Evolutionary conservation across 2,329 filamentous ascomycete species (phyloP).

Genomic region (Exophiala sp.): DNA sequence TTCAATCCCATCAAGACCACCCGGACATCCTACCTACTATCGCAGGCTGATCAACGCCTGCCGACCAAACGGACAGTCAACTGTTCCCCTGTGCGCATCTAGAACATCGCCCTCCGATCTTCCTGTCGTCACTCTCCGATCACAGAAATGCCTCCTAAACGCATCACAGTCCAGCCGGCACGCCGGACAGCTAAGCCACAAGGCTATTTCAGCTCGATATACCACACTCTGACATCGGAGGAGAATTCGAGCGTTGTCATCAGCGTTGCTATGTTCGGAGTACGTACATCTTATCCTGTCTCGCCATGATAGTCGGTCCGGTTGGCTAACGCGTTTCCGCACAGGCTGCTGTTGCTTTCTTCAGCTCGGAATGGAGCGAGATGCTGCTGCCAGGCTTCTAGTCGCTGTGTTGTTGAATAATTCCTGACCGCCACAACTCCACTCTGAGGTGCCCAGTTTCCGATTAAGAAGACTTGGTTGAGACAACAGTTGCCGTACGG

Average conservation of each 20-base stretch:
- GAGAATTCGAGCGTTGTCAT: constrained; percentile 65
- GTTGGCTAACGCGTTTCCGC: constrained; percentile 12
- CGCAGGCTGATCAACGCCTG: not conserved
- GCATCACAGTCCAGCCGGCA: constrained; percentile 48
- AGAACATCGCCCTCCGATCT: not conserved
- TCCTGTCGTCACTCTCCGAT: not conserved
- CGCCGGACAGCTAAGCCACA: constrained; percentile 37
- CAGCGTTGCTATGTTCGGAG: constrained; percentile 62
- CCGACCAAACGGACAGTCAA: not conserved
- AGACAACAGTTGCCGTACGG: no score
- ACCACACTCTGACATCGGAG: constrained; percentile 57
- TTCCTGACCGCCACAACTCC: no score
- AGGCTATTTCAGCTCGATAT: constrained; percentile 54
- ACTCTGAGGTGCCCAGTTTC: no score
- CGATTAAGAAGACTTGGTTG: no score
- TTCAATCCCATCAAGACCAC: not conserved
- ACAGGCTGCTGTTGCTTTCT: constrained; percentile 60
- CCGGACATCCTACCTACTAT: not conserved
- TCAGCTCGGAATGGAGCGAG: constrained; percentile 63
- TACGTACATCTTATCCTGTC: constrained; percentile 40
- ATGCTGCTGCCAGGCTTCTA: constrained; percentile 54
- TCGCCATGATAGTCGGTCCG: not conserved
- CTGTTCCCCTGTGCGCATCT: not conserved
- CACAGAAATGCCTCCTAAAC: constrained; percentile 58
- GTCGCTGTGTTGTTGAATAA: no score